A percentile compares a stretch with the other conserved stretches of the same genome.
Conservation (phyloP, 2,329 filamentous ascomycete genomes). For the Aspergillus glaucus region DNA sequence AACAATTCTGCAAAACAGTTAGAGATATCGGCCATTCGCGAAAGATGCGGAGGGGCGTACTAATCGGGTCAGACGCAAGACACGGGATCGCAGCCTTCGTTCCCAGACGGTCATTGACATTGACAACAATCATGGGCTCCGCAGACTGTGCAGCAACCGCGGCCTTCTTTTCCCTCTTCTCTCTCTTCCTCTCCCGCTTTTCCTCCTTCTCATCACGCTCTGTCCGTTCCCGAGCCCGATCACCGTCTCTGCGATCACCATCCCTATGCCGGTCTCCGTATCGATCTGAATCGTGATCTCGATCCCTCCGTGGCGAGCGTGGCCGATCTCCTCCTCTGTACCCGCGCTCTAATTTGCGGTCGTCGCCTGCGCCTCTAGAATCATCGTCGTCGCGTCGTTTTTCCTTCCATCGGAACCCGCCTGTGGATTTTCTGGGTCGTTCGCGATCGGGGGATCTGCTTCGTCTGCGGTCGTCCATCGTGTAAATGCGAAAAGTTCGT, state of each 20-base stretch:
- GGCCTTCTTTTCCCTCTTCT: constrained; percentile 38
- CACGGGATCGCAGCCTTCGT: constrained; percentile 95
- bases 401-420: constrained; percentile 46
- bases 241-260: constrained; percentile 18
- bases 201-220: constrained; percentile 19
- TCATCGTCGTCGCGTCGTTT: constrained; percentile 46
- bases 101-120: constrained; percentile 89
- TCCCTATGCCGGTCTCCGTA: constrained; percentile 10
- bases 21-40: constrained; percentile 3
- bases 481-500: constrained; percentile 1
- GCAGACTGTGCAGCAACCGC: constrained; percentile 33
- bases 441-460: constrained; percentile 42
- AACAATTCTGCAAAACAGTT: constrained; percentile 53
- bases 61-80: constrained; percentile 74
- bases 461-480: constrained; percentile 32
- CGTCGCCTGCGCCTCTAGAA: constrained; percentile 36
- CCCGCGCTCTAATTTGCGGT: constrained; percentile 48
- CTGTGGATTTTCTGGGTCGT: constrained; percentile 33
- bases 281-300: constrained; percentile 22
- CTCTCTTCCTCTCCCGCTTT: constrained; percentile 34
- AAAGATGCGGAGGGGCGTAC: constrained; percentile 23
- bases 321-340: constrained; percentile 36
- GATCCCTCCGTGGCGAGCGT: constrained; percentile 34
- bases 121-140: constrained; percentile 87
- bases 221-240: constrained; percentile 16